phyloP scores from a whole-genome alignment of 2,329 filamentous ascomycete genomes.

The Aspergillus calidoustus region DNA sequence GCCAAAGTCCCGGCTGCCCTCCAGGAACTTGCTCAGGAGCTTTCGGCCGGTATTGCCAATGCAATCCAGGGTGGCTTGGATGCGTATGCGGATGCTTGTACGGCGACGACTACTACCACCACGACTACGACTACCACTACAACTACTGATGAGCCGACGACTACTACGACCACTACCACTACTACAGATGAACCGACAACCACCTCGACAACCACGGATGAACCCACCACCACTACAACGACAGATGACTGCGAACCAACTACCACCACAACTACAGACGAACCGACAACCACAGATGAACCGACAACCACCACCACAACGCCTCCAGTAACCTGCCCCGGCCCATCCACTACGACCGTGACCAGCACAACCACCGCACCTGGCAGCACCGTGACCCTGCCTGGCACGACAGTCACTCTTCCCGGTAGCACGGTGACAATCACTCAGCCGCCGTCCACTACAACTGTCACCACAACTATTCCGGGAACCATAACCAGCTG shows the following conservation, averaged over 20 bases:
- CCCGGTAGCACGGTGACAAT: background rate
- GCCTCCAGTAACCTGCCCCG: background rate
- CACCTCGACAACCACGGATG: background rate
- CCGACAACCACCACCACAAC: background rate
- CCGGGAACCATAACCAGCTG: background rate
- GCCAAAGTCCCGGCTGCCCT: constrained; percentile 16
- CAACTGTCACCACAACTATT: background rate
- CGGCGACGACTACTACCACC: background rate
- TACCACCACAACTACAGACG: background rate
- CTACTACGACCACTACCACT: background rate
- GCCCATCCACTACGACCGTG: background rate
- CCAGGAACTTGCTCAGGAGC: constrained; percentile 23
- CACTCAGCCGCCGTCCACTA: background rate
- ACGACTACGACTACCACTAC: background rate
- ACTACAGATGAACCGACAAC: background rate
- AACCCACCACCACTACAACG: background rate
- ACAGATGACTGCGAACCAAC: background rate
- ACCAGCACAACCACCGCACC: background rate
- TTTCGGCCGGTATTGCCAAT: constrained; percentile 31
- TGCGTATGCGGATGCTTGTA: constrained; percentile 6
- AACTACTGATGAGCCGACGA: background rate
- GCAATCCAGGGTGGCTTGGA: constrained; percentile 35
- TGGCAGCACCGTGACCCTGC: background rate
- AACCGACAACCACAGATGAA: background rate
- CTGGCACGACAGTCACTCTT: background rate